Evolutionary conservation across 2,329 filamentous ascomycete genomes (phyloP).

Genomic region (Aureobasidium sp.): DNA sequence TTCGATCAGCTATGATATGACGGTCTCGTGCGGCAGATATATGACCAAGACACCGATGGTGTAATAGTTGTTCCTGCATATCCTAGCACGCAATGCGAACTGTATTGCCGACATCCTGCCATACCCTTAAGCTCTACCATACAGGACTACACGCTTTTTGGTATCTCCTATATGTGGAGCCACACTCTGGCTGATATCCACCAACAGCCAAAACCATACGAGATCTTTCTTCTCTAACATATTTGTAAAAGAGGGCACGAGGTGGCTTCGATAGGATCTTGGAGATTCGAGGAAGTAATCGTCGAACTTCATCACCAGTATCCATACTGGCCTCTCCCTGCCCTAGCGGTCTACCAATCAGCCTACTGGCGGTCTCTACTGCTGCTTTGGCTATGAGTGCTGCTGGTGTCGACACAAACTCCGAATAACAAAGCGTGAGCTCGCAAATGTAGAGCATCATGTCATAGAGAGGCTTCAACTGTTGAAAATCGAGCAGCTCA

Average conservation of each 20-base stretch:
- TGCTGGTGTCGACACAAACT: neutral
- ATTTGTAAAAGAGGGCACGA: neutral
- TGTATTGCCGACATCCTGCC: neutral
- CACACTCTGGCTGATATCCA: neutral
- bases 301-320: neutral
- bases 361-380: neutral
- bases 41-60: neutral
- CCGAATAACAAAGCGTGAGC: neutral
- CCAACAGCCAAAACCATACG: neutral
- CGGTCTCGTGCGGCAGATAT: neutral
- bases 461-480: neutral
- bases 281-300: neutral
- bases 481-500: neutral
- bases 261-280: neutral
- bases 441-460: neutral
- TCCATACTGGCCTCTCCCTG: neutral
- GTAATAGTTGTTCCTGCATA: neutral
- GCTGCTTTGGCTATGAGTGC: neutral
- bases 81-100: neutral
- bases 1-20: neutral
- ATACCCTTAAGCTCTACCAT: neutral
- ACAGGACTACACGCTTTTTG: neutral
- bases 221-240: neutral
- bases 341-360: neutral
- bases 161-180: neutral